phyloP scores from a whole-genome alignment of 164 flowering plant species.

The Piper longum region DNA sequence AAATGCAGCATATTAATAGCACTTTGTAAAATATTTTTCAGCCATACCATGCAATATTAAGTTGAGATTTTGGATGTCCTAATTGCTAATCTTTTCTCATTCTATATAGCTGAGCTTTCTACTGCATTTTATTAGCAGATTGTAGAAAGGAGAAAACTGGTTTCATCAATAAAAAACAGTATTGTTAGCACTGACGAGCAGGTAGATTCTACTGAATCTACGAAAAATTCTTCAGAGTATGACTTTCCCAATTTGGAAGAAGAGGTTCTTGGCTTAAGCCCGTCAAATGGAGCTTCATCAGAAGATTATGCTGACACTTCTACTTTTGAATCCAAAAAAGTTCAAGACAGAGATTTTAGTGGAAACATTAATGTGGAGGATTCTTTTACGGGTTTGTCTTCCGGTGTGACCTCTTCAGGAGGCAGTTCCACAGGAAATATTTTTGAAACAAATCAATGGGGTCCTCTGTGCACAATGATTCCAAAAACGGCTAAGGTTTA shows the following conservation, averaged over 20 bases:
- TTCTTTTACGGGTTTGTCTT: constrained; percentile 5
- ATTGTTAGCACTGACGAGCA: constrained; percentile 7
- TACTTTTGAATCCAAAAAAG: not conserved
- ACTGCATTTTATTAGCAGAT: constrained; percentile 29
- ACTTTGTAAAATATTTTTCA: too few relatives aligned
- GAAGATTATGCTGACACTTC: not conserved
- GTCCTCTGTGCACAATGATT: constrained; percentile 21
- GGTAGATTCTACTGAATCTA: not conserved
- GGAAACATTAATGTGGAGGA: constrained; percentile 6
- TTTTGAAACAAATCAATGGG: constrained; percentile 10
- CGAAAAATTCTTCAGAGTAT: not conserved
- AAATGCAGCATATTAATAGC: too few relatives aligned
- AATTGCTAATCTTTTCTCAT: not conserved
- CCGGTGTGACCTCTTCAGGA: constrained; percentile 5
- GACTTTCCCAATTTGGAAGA: not conserved
- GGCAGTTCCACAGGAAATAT: constrained; percentile 1
- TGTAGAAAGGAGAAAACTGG: constrained; percentile 65
- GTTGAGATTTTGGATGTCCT: not conserved
- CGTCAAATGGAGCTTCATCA: not conserved
- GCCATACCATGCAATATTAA: not conserved
- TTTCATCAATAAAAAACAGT: constrained; percentile 46
- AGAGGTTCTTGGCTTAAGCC: not conserved
- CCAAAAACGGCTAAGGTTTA: constrained; percentile 13
- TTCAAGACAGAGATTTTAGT: not conserved
- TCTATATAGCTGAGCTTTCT: not conserved